Evolutionary conservation across 1,284 basidiomycete genomes (phyloP).

Genomic region (Malassezia vespertilionis): DNA sequence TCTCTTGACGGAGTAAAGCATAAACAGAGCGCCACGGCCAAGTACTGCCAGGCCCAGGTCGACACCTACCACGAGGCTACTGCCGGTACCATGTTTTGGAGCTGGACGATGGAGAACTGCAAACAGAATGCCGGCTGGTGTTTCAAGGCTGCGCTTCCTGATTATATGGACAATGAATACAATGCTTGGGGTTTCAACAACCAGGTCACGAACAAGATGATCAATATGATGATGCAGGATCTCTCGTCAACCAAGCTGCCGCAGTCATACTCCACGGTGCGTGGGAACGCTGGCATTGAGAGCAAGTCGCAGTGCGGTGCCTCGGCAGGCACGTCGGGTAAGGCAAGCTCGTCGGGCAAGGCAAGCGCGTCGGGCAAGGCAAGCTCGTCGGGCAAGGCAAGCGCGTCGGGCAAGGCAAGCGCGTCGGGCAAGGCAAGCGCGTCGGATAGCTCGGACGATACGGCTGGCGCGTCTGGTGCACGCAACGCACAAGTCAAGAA

Average conservation of each 20-base stretch:
- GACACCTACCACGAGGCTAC: slow-evolving; percentile 56
- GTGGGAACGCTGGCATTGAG: too few species aligned
- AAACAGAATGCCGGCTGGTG: slow-evolving; percentile 44
- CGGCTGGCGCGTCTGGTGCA: neutral
- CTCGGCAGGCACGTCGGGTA: slow-evolving; percentile 4
- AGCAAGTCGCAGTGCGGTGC: neutral
- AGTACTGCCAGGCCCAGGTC: slow-evolving; percentile 59
- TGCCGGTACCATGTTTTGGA: slow-evolving; percentile 66
- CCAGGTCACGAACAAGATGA: slow-evolving; percentile 13
- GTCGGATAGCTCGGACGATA: too few species aligned
- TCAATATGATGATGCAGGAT: neutral
- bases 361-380: too few species aligned
- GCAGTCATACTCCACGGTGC: neutral
- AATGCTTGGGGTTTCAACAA: slow-evolving; percentile 29
- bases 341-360: too few species aligned
- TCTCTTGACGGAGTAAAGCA: slow-evolving; percentile 54
- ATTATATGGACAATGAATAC: slow-evolving; percentile 29
- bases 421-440: too few species aligned
- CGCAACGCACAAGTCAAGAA: slow-evolving; percentile 1
- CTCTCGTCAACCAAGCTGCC: slow-evolving; percentile 13
- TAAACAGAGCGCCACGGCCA: slow-evolving; percentile 51
- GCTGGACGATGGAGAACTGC: slow-evolving; percentile 51
- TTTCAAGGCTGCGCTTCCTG: slow-evolving; percentile 28
- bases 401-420: too few species aligned
- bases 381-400: too few species aligned